Evolutionary conservation across 257 asterid species (phyloP), one percentile per base, ranked within the genome.

Genomic region (Przewalskia tangutica): DNA sequence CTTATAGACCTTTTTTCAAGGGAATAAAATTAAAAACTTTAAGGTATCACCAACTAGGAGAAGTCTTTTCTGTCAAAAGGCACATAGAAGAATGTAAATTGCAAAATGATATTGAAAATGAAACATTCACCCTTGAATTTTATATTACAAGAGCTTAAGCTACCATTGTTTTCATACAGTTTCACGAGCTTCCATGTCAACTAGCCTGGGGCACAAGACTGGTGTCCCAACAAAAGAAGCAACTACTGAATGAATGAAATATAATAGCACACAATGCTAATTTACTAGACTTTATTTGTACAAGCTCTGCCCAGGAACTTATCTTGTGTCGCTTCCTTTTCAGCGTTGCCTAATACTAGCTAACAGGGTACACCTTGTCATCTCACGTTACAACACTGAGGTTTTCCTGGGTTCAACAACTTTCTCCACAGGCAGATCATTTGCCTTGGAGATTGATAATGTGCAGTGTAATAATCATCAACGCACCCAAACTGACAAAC

Each of bases 401-500:
- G 92, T 85, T 85, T 87, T 34, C 93, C 92, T 48, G 66, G 92
- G 60, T 65, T 84, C 80, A 81, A 90, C 87, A 92, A 77, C 85
- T 93, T 95, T 68, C 82, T 87, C 99, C 99, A 95, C 81, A 95
- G 87, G 90, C 99, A 95, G n/a, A 88, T 91, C 98, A 95, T 92
- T 84, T 93, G 98, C 85, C 93, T 90, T 0, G 99, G 99, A 82
- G 99, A 95, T 66, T 95, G 99, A 85, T 93, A 95, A 82, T 95
- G 98, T 14, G 99, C 93, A 4, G 99, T 95, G 64, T 81, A 87
- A 88, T 95, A 95, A 44, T 91, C 93, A 54, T 90, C 93, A 6
- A 93, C 83, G 84, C 98, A 95, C 86, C 99, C 99, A 73, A 91
- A 95, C 82, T 95, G 98, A 79, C 98, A 95, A 93, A 95, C 89